A percentile compares a stretch with the other conserved stretches of the same genome.
These are phyloP conservation scores for Quaeritorhiza haematococci DNA, from an alignment of 371 early-diverging fungal genomes.

Conservation along the genomic window DNA sequence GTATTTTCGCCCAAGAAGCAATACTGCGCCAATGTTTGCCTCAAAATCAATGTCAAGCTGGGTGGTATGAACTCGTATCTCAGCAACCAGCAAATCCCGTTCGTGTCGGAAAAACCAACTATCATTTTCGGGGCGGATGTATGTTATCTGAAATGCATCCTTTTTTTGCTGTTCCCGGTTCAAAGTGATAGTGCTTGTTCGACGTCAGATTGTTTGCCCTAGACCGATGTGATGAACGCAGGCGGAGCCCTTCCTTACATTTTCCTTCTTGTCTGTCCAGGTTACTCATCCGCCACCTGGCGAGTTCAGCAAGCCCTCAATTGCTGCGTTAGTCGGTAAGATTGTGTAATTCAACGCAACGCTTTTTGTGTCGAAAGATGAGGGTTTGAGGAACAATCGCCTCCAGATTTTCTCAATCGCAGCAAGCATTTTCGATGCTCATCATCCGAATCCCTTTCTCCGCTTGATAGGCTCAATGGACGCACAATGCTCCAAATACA, in stretches of 20 bases:
- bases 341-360: not conserved
- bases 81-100: conserved; percentile 26
- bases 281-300: conserved; percentile 63
- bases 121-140: conserved; percentile 90
- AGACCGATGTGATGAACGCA: no score
- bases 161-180: no score
- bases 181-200: no score
- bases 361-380: no score
- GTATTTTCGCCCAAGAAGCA: conserved; percentile 29
- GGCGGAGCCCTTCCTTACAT: not conserved
- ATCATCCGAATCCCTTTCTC: not conserved
- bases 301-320: conserved; percentile 58
- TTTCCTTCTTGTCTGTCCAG: not conserved
- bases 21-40: conserved; percentile 48
- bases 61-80: conserved; percentile 22
- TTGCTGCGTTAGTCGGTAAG: conserved; percentile 65
- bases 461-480: conserved; percentile 57
- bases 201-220: no score
- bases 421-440: no score
- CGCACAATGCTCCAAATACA: conserved; percentile 65
- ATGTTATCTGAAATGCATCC: conserved; percentile 25
- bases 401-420: no score
- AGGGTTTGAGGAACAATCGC: no score
- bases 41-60: conserved; percentile 31
- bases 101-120: conserved; percentile 59